phyloP scores from a whole-genome alignment of 495 filamentous ascomycete species.

The Apiosordaria backusii region DNA sequence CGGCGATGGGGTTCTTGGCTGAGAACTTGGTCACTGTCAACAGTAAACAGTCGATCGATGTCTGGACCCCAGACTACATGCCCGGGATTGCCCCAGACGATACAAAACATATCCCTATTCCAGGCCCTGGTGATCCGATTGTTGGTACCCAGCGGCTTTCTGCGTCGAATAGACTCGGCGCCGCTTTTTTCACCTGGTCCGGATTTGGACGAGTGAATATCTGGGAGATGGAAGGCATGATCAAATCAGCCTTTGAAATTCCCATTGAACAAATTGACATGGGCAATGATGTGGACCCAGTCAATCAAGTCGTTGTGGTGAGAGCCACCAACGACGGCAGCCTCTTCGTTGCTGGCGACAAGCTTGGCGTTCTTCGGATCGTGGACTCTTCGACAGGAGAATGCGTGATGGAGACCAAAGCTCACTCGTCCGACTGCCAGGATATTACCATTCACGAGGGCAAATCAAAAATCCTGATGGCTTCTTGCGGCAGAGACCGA shows the following conservation, averaged over 20 bases:
- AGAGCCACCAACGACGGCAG: constrained; percentile 56
- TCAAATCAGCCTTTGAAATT: constrained; percentile 59
- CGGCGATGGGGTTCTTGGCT: constrained; percentile 66
- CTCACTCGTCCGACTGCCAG: constrained; percentile 81
- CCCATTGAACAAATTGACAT: constrained; percentile 61
- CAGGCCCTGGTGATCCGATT: constrained; percentile 75
- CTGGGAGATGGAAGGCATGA: constrained; percentile 73
- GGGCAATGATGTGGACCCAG: constrained; percentile 51
- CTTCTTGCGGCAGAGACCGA: constrained; percentile 80
- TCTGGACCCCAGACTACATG: constrained; percentile 50
- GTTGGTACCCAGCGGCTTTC: constrained; percentile 66
- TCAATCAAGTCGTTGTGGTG: constrained; percentile 75
- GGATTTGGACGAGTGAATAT: constrained; percentile 70
- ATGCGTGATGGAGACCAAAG: constrained; percentile 65
- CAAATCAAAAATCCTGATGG: constrained; percentile 57
- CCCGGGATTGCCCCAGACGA: constrained; percentile 29
- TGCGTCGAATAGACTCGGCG: constrained; percentile 51
- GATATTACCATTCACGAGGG: constrained; percentile 67
- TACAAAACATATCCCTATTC: constrained; percentile 43
- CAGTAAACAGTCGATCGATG: constrained; percentile 64
- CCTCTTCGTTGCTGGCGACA: constrained; percentile 78
- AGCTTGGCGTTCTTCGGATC: constrained; percentile 69
- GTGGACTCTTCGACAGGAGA: constrained; percentile 47
- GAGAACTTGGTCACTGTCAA: constrained; percentile 74
- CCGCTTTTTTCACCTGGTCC: constrained; percentile 86